A percentile compares a stretch with the other conserved stretches of the same genome.
These are phyloP conservation scores for Nepenthes gracilis DNA, from an alignment of 148 eudicot species.

Conservation along the genomic window DNA sequence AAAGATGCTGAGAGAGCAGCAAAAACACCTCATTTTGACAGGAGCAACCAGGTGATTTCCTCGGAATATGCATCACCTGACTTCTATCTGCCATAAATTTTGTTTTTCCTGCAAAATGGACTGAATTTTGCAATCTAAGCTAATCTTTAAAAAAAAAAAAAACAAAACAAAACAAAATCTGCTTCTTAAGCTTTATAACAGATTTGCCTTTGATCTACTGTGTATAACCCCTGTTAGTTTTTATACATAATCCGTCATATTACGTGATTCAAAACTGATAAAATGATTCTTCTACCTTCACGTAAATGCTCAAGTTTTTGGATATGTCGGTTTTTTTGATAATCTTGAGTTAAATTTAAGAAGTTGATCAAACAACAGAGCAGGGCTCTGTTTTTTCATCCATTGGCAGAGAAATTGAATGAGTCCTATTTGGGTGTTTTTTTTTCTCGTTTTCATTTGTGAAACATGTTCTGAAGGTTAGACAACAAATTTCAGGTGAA, in stretches of 20 bases:
- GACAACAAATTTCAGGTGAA: slow-evolving; percentile 32
- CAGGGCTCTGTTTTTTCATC: neutral
- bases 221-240: too few species aligned
- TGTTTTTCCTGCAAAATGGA: too few species aligned
- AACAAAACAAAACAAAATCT: too few species aligned
- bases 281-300: too few species aligned
- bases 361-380: neutral
- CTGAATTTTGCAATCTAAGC: too few species aligned
- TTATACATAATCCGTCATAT: too few species aligned
- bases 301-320: too few species aligned
- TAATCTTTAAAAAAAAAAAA: too few species aligned
- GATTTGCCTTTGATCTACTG: neutral
- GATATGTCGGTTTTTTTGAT: too few species aligned
- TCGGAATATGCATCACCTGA: neutral
- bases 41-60: slow-evolving; percentile 38
- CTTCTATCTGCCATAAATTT: neutral
- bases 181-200: neutral
- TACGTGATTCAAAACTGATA: too few species aligned
- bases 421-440: neutral
- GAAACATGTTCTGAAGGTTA: neutral
- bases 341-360: too few species aligned
- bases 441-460: neutral
- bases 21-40: slow-evolving; percentile 38
- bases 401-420: neutral
- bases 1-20: slow-evolving; percentile 30